Conservation (phyloP, 345 rosid genomes). For the Gossypium longicalyx region DNA sequence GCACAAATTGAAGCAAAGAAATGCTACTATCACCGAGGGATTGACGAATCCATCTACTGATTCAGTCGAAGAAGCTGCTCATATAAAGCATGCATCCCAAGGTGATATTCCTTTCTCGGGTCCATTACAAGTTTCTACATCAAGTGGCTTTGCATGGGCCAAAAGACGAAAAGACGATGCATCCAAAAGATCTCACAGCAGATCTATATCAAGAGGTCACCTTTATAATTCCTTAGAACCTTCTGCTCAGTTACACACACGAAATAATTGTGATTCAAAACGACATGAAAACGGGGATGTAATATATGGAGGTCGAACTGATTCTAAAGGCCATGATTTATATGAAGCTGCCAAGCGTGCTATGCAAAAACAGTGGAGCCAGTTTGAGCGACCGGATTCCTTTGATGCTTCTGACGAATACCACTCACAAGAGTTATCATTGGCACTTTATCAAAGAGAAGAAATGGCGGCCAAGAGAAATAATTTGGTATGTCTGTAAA, state of each 20-base stretch:
- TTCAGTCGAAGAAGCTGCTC: slow-evolving; percentile 55
- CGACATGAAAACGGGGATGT: slow-evolving; percentile 34
- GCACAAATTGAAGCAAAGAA: slow-evolving; percentile 32
- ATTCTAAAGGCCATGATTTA: slow-evolving; percentile 56
- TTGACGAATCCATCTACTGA: slow-evolving; percentile 41
- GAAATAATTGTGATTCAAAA: slow-evolving; percentile 43
- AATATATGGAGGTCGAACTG: slow-evolving; percentile 29
- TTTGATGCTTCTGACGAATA: slow-evolving; percentile 79
- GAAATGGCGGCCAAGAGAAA: slow-evolving; percentile 57
- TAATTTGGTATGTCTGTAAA: slow-evolving; percentile 60
- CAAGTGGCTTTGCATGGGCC: slow-evolving; percentile 95
- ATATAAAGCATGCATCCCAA: slow-evolving; percentile 77
- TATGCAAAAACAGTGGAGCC: slow-evolving; percentile 67
- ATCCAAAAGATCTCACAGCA: slow-evolving; percentile 45
- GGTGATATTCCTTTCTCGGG: slow-evolving; percentile 89
- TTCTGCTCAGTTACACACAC: slow-evolving; percentile 39
- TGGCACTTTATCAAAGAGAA: slow-evolving; percentile 66
- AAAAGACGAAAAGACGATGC: slow-evolving; percentile 67
- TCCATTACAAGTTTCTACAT: slow-evolving; percentile 78
- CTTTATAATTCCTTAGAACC: slow-evolving; percentile 43
- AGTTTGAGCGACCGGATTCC: slow-evolving; percentile 77
- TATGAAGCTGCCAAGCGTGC: slow-evolving; percentile 50
- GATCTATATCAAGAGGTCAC: slow-evolving; percentile 67
- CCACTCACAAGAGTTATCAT: slow-evolving; percentile 77
- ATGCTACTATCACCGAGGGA: slow-evolving; percentile 35